Evolutionary conservation across 306 rosid genomes (phyloP).

Genomic region (Glycine latifolia): DNA sequence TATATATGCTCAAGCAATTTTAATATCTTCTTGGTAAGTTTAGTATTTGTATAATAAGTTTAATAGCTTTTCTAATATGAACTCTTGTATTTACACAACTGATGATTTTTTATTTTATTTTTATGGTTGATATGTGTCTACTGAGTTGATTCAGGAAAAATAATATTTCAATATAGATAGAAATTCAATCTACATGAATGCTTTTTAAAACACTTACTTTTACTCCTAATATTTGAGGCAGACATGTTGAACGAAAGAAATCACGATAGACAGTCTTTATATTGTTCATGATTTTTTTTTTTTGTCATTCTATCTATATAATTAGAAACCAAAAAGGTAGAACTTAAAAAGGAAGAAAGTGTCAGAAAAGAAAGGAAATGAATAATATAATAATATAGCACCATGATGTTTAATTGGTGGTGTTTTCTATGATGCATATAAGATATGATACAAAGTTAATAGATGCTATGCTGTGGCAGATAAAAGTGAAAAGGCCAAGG

Average conservation of each 20-base stretch:
- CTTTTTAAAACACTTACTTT: no score
- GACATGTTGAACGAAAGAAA: background rate
- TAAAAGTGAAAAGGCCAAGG: slow-evolving; percentile 50
- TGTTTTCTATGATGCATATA: background rate
- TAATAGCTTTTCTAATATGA: background rate
- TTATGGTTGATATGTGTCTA: background rate
- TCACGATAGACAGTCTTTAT: background rate
- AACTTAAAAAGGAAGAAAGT: slow-evolving; percentile 1
- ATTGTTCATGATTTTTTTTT: no score
- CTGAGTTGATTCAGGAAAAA: background rate
- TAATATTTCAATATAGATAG: background rate
- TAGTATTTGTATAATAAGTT: background rate
- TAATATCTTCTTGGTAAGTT: background rate
- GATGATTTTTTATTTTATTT: background rate
- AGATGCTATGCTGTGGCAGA: slow-evolving; percentile 55
- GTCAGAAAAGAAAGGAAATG: background rate
- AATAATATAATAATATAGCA: background rate
- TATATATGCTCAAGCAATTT: background rate
- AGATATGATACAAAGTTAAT: background rate
- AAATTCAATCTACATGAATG: background rate
- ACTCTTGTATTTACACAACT: background rate
- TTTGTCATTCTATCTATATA: background rate
- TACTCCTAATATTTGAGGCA: no score
- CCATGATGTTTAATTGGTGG: background rate
- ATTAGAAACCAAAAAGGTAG: background rate